phyloP scores from a whole-genome alignment of 768 basidiomycete genomes.

The Mycena olivaceomarginata region DNA sequence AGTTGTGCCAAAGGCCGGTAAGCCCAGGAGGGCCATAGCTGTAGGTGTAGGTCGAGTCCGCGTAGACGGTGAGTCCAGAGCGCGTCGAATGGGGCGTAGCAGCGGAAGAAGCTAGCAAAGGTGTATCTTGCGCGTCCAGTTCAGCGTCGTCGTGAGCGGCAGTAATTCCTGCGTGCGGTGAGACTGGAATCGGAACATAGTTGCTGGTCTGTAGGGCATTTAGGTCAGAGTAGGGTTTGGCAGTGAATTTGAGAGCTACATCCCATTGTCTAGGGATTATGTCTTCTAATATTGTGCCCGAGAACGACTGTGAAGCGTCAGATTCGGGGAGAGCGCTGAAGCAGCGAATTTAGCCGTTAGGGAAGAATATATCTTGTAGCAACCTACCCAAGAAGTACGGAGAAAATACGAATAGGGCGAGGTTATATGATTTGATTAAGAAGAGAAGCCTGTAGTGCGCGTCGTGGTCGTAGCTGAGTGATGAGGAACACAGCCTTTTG shows the following conservation, averaged over 20 bases:
- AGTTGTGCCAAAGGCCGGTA: slow-evolving; percentile 77
- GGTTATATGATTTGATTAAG: not conserved
- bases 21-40: slow-evolving; percentile 85
- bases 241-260: not conserved
- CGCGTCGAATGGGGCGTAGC: not conserved
- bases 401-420: not conserved
- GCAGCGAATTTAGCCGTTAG: not conserved
- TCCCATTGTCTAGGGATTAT: slow-evolving; percentile 17
- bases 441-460: not conserved
- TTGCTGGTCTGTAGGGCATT: not conserved
- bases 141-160: slow-evolving; percentile 10
- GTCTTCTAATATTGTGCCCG: too few species aligned
- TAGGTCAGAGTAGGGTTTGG: too few species aligned
- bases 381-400: not conserved
- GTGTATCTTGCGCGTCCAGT: slow-evolving; percentile 3
- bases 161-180: not conserved
- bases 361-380: not conserved
- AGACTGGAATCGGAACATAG: slow-evolving; percentile 23
- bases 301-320: too few species aligned
- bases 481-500: not conserved
- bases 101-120: slow-evolving; percentile 3
- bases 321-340: not conserved
- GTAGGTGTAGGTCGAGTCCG: slow-evolving; percentile 74
- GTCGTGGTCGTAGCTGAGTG: not conserved
- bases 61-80: slow-evolving; percentile 52